Base-by-base conservation (phyloP, 2,329 filamentous ascomycete genomes). In the Albifimbria verrucaria region DNA sequence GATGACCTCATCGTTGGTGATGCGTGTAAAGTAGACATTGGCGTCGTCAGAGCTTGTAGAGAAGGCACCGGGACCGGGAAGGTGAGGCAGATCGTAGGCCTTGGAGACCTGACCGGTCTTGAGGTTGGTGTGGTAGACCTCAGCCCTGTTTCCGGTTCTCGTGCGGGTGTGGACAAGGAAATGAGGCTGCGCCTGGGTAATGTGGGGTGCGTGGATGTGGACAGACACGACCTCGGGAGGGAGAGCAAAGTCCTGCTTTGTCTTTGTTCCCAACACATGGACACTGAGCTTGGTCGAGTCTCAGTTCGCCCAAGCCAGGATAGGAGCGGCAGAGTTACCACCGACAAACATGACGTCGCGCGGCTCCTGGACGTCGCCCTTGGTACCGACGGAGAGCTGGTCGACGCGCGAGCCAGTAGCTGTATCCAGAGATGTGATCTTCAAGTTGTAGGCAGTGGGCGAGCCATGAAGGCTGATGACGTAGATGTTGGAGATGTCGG, bases 1-100 rank as follows among this genome's bases (percentile, higher is more conserved):
- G 25, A 81, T 77, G 2, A 91, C 78, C 64, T 96, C 90, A 9
- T 88, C 83, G 28, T 85, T 77, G 0, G 90, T 92, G 55, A 94
- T 78, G 54, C 92, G 85, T 2, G 89, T 92, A 68, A 97, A 96
- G 74, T 91, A 97, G 7, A 96, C 87, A 62, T 94, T 92, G 20
- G 88, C 85, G 54, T 87, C 88, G 41, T 83, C 81, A 2, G 86
- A 89, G 71, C 88, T 94, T 1, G 85, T 87, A 0, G 92, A 88
- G 66, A 97, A 90, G 1, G 88, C 84, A 22, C 91, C 92, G 41
- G 76, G 77, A 1, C 88, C 90, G 22, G 81, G 71, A 20, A 92
- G 69, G 50, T 84, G 83, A 1, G 92, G 89, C 12, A 97, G 77
- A 24, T 87, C 84, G 67, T 96, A 96, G 1, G 88, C 88, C 68